A percentile compares a stretch with the other conserved stretches of the same genome.
Evolutionary conservation across 2,329 filamentous ascomycete species (phyloP).

Genomic region (Ophiostoma pallidulum): DNA sequence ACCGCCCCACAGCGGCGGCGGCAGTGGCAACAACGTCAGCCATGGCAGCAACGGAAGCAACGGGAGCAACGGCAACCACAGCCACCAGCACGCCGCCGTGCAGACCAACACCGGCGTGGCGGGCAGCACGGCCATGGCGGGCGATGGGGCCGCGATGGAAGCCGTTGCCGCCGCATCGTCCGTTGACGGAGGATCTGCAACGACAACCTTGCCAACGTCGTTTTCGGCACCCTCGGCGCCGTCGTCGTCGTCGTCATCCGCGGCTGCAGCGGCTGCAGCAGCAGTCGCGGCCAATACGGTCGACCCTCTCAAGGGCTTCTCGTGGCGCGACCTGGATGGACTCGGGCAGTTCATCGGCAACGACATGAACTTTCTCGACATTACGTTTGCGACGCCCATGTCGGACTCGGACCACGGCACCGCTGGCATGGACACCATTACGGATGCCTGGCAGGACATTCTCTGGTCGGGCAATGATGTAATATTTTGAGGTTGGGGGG

Average conservation of each 20-base stretch:
- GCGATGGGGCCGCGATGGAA: too few species aligned
- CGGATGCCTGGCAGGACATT: slow-evolving; percentile 12
- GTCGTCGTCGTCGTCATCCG: too few species aligned
- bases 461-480: slow-evolving; percentile 11
- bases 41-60: too few species aligned
- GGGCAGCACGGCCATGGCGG: too few species aligned
- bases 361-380: slow-evolving; percentile 9
- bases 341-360: slow-evolving; percentile 11
- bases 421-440: slow-evolving; percentile 1
- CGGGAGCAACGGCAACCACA: too few species aligned
- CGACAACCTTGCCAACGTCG: too few species aligned
- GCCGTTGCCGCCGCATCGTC: too few species aligned
- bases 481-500: slow-evolving; percentile 1
- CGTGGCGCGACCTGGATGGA: slow-evolving; percentile 10
- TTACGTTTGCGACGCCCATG: slow-evolving; percentile 10
- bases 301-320: slow-evolving; percentile 9
- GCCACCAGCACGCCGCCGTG: too few species aligned
- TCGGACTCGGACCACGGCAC: slow-evolving; percentile 9
- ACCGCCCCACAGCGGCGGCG: background rate
- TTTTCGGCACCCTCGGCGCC: too few species aligned
- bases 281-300: background rate
- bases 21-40: background rate
- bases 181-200: too few species aligned
- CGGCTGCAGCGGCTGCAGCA: too few species aligned
- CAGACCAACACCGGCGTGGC: too few species aligned